Evolutionary conservation across 345 rosid genomes (phyloP).

Genomic region (Boechera stricta): DNA sequence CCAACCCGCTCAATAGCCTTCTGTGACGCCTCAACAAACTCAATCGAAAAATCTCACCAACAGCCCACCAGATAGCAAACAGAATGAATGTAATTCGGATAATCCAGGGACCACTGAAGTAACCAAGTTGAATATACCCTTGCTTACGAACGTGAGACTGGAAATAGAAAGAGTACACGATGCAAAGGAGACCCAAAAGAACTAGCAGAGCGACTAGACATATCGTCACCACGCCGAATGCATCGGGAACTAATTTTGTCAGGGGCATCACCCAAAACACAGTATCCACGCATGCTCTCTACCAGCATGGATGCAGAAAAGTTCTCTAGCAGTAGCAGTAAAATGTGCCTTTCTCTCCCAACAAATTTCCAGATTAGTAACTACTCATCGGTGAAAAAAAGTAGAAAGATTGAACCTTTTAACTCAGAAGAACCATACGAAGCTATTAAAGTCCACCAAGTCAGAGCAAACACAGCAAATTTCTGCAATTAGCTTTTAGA

Average conservation of each 20-base stretch:
- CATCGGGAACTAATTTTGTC: constrained; percentile 92
- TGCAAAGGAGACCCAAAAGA: constrained; percentile 81
- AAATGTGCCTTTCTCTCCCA: constrained; percentile 40
- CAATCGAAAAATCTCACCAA: constrained; percentile 80
- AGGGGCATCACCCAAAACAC: constrained; percentile 99
- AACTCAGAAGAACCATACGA: constrained; percentile 30
- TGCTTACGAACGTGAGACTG: constrained; percentile 70
- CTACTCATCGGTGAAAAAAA: constrained; percentile 31
- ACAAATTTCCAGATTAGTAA: constrained; percentile 37
- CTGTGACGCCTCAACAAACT: constrained; percentile 72
- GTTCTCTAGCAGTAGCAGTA: constrained; percentile 53
- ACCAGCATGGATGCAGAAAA: constrained; percentile 95
- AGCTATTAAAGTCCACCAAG: background rate
- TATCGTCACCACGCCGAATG: constrained; percentile 95
- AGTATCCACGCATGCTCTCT: constrained; percentile 98
- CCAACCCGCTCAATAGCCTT: constrained; percentile 59
- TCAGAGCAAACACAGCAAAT: constrained; percentile 20
- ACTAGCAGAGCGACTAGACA: constrained; percentile 77
- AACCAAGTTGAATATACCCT: constrained; percentile 65
- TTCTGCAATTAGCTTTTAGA: background rate
- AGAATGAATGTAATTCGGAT: constrained; percentile 72
- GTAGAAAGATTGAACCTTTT: constrained; percentile 34
- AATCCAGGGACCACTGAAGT: constrained; percentile 92
- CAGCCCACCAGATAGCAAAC: constrained; percentile 84
- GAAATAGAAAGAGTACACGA: constrained; percentile 78